Percentiles rank a stretch among this genome's conserved stretches.
These are phyloP conservation scores for Saposhnikovia divaricata DNA, from an alignment of 129 eudicot genomes.

Conservation along the genomic window DNA sequence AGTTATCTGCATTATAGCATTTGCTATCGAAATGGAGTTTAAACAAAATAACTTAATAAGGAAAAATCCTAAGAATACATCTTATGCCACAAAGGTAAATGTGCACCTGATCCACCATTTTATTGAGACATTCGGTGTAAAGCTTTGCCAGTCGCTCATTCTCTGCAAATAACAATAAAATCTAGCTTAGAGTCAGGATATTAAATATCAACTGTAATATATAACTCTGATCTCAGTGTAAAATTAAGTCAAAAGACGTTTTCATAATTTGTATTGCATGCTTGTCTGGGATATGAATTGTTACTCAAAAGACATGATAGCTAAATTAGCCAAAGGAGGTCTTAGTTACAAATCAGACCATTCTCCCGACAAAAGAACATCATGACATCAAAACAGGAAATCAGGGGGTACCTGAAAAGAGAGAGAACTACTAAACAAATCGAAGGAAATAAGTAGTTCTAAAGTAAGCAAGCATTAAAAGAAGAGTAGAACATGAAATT, in stretches of 20 bases:
- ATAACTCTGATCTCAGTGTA: not conserved
- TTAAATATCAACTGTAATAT: not conserved
- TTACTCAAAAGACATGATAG: not conserved
- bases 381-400: not conserved
- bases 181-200: not conserved
- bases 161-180: constrained; percentile 24
- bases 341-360: not conserved
- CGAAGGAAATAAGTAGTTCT: not conserved
- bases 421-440: not conserved
- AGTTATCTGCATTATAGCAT: not conserved
- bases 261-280: no score
- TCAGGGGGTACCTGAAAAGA: not conserved
- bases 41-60: not conserved
- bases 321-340: not conserved
- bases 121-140: constrained; percentile 37
- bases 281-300: not conserved
- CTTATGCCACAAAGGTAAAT: not conserved
- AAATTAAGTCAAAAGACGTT: no score
- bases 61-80: not conserved
- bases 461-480: not conserved
- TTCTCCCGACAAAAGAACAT: not conserved
- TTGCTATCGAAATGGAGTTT: not conserved
- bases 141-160: constrained; percentile 47
- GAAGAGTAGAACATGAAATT: not conserved
- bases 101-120: constrained; percentile 46